Evolutionary conservation across 306 rosid genomes (phyloP), one percentile per base, ranked within the genome.

Genomic region (Medicago arabica): DNA sequence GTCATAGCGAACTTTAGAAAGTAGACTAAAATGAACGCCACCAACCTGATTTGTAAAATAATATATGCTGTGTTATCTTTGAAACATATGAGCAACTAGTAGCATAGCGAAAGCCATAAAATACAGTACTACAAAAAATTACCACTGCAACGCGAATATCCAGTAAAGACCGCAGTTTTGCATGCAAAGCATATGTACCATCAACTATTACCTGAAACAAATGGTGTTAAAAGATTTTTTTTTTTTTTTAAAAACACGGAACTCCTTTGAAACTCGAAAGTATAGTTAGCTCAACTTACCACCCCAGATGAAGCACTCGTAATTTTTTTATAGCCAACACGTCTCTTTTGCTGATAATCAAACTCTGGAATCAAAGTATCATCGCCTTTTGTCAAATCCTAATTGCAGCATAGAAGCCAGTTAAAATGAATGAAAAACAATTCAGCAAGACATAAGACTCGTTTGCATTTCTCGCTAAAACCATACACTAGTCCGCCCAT

Each of bases 71-170:
- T 71, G 53, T 67, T 64, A 78, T 63, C 55, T 28, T 28, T 75
- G 62, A 79, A 80, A 65, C 61, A 39, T 76, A 54, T 63, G 18
- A 69, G 60, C 65, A 86, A 77, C 55, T 23, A 61, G 70, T 44
- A 81, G 71, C 62, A 58, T 63, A 59, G 63, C 14, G 23, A 77
- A 79, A 75, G 57, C 76, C 47, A 66, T 36, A 31, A 61, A 59
- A 17, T 40, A 61, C 38, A 68, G 71, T 40, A 71, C 55, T 50
- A 68, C 46, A 65, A 53, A 54, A 66, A 49, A 38, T 67, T 83
- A 96, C 98, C 97, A 96, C 99, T 70, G 99, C 99, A 78, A 96
- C 99, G 75, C 99, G 96, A 89, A 96, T 92, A 87, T 96, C 99
- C 80, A 96, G 89, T 87, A 89, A 82, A 78, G 99, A 96, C 73